These are phyloP conservation scores for Dinochytrium kinnereticum DNA, from an alignment of 371 early-diverging fungal genomes.

Conservation along the genomic window DNA sequence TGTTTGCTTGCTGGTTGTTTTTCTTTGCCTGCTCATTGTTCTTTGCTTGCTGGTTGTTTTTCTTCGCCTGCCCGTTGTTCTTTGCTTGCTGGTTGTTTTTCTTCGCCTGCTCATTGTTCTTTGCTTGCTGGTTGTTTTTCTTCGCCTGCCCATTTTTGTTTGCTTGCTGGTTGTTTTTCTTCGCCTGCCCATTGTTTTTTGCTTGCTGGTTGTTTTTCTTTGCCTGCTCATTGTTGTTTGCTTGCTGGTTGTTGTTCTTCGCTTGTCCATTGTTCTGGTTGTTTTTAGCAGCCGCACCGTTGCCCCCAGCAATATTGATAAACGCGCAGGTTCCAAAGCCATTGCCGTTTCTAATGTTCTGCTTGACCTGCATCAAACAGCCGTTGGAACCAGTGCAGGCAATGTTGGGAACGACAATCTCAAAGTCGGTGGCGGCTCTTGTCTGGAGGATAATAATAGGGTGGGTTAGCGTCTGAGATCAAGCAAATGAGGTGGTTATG, in stretches of 20 bases:
- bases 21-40: too few species aligned
- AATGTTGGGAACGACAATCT: not conserved
- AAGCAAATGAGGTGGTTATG: not conserved
- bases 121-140: conserved; percentile 1
- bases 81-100: not conserved
- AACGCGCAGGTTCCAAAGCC: conserved; percentile 3
- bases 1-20: not conserved
- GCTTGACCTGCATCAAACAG: conserved; percentile 5
- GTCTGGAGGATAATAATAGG: not conserved
- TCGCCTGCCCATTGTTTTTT: not conserved
- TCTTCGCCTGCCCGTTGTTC: too few species aligned
- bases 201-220: conserved; percentile 5
- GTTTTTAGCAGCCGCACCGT: not conserved
- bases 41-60: too few species aligned
- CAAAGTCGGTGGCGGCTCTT: not conserved
- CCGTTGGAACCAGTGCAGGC: not conserved
- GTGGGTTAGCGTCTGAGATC: not conserved
- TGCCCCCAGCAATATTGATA: not conserved
- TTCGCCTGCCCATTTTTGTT: not conserved
- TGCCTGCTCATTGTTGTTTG: not conserved
- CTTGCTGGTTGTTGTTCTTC: not conserved
- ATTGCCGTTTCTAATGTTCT: not conserved
- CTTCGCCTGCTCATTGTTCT: too few species aligned
- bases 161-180: not conserved
- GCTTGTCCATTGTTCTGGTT: not conserved